phyloP scores from a whole-genome alignment of 129 eudicot genomes.

The Lactuca sativa region DNA sequence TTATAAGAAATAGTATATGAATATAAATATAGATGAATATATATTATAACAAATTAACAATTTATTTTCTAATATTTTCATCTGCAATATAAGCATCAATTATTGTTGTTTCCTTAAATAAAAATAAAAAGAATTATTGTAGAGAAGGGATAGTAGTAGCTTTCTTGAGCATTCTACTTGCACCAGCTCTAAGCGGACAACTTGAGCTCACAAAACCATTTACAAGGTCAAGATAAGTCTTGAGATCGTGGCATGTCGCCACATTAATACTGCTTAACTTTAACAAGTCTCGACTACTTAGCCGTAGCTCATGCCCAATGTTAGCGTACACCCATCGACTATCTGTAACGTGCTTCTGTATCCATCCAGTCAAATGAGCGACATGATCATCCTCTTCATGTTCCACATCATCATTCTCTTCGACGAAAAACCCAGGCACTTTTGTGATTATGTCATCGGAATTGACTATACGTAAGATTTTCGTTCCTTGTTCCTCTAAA shows the following conservation, averaged over 20 bases:
- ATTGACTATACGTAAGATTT: conserved; percentile 74
- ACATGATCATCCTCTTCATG: conserved; percentile 1
- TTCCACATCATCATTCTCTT: conserved; percentile 27
- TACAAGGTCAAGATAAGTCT: conserved; percentile 77
- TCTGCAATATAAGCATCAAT: too few species aligned
- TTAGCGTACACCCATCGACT: conserved; percentile 78
- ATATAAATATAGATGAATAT: too few species aligned
- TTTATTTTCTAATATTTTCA: too few species aligned
- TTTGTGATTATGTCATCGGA: conserved; percentile 80
- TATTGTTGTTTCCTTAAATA: neutral
- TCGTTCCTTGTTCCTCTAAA: conserved; percentile 68
- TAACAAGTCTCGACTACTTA: conserved; percentile 61
- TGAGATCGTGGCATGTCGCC: conserved; percentile 82
- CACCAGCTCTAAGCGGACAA: conserved; percentile 69
- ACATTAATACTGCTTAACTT: conserved; percentile 44
- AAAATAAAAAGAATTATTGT: conserved; percentile 17
- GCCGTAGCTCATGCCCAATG: conserved; percentile 76
- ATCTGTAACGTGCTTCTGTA: conserved; percentile 45
- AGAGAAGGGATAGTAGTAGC: conserved; percentile 36
- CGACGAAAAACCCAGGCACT: conserved; percentile 73
- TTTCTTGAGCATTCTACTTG: conserved; percentile 57
- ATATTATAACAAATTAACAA: too few species aligned
- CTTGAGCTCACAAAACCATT: conserved; percentile 63
- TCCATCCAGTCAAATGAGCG: conserved; percentile 37
- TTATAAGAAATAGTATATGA: too few species aligned